Evolutionary conservation across 1,284 basidiomycete genomes (phyloP).

Genomic region (Meripilus lineatus): DNA sequence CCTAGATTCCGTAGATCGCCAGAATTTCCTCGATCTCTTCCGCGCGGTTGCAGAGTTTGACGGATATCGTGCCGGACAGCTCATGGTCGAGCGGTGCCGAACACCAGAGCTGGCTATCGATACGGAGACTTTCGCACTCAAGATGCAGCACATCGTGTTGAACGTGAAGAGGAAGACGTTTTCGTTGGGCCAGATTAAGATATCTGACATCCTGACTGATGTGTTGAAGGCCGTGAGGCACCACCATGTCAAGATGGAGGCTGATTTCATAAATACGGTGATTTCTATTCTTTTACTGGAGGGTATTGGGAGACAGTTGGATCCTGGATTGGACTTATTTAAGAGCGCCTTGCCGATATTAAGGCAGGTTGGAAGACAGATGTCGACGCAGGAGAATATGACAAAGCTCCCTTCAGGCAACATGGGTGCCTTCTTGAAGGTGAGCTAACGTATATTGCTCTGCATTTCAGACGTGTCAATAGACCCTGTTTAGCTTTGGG

Average conservation of each 20-base stretch:
- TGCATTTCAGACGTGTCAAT: not conserved
- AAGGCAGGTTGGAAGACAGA: conserved; percentile 83
- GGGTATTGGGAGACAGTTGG: conserved; percentile 92
- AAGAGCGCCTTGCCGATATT: conserved; percentile 89
- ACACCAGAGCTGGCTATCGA: conserved; percentile 89
- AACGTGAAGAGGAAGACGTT: conserved; percentile 96
- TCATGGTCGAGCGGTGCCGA: conserved; percentile 97
- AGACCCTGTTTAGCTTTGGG: conserved; percentile 62
- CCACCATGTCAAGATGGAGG: conserved; percentile 99
- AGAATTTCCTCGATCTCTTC: conserved; percentile 97
- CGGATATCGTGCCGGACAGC: conserved; percentile 88
- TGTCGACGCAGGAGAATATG: conserved; percentile 76
- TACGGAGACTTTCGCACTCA: conserved; percentile 91
- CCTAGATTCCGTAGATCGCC: conserved; percentile 75
- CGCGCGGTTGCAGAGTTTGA: conserved; percentile 95
- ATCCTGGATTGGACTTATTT: conserved; percentile 91
- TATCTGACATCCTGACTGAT: conserved; percentile 88
- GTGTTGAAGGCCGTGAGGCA: conserved; percentile 85
- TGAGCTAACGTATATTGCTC: conserved; percentile 26
- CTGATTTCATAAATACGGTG: conserved; percentile 97
- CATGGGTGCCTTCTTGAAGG: conserved; percentile 83
- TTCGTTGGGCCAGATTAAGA: conserved; percentile 92
- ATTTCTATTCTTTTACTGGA: conserved; percentile 92
- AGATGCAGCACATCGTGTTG: conserved; percentile 95
- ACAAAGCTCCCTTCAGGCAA: conserved; percentile 61